Percentiles rank a stretch among this genome's conserved stretches.
These are phyloP conservation scores for Colletotrichum simmondsii DNA, from an alignment of 2,329 filamentous ascomycete genomes.

Conservation along the genomic window DNA sequence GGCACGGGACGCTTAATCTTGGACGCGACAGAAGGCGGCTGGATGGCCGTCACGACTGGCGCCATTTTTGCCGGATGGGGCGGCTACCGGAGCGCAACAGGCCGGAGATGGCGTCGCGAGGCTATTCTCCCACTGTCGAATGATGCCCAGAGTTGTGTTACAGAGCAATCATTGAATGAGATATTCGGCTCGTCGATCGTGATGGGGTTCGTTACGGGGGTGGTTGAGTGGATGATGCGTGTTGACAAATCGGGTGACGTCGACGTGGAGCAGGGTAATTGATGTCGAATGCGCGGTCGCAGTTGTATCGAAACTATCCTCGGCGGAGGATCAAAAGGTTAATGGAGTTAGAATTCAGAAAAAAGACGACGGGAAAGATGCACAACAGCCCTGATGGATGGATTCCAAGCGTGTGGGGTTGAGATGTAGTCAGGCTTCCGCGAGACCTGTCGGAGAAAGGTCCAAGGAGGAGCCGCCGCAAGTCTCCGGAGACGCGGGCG, in stretches of 20 bases:
- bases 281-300: not conserved
- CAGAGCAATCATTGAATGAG: slow-evolving; percentile 22
- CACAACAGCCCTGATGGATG: slow-evolving; percentile 27
- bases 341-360: not conserved
- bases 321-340: not conserved
- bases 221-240: slow-evolving; percentile 20
- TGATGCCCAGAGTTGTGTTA: slow-evolving; percentile 13
- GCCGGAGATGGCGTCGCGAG: slow-evolving; percentile 5
- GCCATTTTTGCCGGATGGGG: slow-evolving; percentile 55
- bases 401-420: slow-evolving; percentile 31
- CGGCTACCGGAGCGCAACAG: slow-evolving; percentile 24
- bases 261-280: slow-evolving; percentile 20
- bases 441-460: slow-evolving; percentile 10
- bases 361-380: slow-evolving; percentile 4
- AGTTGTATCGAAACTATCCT: not conserved
- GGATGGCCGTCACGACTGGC: slow-evolving; percentile 62
- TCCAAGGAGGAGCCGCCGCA: slow-evolving; percentile 31
- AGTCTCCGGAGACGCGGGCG: slow-evolving; percentile 25
- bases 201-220: slow-evolving; percentile 4
- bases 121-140: slow-evolving; percentile 3
- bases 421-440: slow-evolving; percentile 34
- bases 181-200: slow-evolving; percentile 16
- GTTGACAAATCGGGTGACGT: slow-evolving; percentile 32
- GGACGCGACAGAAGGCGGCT: slow-evolving; percentile 52
- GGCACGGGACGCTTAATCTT: slow-evolving; percentile 78